Percentiles rank a stretch among this genome's conserved stretches.
These are phyloP conservation scores for Carallia pectinifolia DNA, from an alignment of 345 rosid genomes.

Conservation along the genomic window DNA sequence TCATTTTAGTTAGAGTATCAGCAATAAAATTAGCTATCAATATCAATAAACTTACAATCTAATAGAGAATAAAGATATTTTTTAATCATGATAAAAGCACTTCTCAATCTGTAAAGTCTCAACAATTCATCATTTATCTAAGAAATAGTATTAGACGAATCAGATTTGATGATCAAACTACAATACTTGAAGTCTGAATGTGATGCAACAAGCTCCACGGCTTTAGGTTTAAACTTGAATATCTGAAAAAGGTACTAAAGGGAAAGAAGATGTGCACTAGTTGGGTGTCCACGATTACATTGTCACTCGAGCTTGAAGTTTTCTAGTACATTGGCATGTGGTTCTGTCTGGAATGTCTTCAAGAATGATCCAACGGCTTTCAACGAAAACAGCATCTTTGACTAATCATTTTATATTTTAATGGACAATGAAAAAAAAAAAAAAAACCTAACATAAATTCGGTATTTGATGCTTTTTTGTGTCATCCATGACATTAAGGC, in stretches of 20 bases:
- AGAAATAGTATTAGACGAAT: no score
- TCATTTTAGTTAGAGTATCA: no score
- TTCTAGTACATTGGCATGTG: not conserved
- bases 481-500: conserved; percentile 39
- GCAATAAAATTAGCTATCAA: no score
- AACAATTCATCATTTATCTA: no score
- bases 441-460: conserved; percentile 7
- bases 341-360: not conserved
- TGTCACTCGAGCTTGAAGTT: not conserved
- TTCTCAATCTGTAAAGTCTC: no score
- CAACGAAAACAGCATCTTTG: not conserved
- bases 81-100: no score
- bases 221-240: not conserved
- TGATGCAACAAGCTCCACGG: no score
- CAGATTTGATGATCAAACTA: no score
- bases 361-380: not conserved
- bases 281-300: no score
- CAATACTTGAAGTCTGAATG: no score
- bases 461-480: conserved; percentile 16
- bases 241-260: not conserved
- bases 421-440: not conserved
- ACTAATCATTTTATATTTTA: not conserved
- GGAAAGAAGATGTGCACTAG: not conserved
- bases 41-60: no score
- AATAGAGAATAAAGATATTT: no score